Evolutionary conservation across 768 basidiomycete genomes (phyloP), one percentile per base, ranked within the genome.

Genomic region (Mycena alexandri): DNA sequence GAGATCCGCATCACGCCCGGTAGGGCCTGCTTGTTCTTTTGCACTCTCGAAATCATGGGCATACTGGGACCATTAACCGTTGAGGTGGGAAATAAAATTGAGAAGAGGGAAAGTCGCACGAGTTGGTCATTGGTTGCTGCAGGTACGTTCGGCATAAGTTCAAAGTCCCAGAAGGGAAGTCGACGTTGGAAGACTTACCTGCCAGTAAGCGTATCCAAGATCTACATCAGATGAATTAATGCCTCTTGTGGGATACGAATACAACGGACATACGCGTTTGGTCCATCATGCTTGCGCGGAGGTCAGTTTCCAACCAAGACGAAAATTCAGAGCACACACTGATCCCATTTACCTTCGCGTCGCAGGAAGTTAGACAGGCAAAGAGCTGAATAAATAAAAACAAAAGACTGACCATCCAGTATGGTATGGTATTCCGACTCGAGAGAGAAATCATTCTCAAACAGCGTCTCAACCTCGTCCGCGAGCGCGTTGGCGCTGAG

Each of bases 131-230:
- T 5, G 90, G 89, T 71, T 90, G 89, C 67, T 93, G 6, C 29
- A 29, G 29, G 29, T 29, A 29, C 6, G n/a, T n/a, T n/a, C n/a
- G n/a, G n/a, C n/a, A 29, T 6, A 29, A 29, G 29, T 29, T 29
- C 29, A 29, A 29, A 6, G 29, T 29, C 6, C n/a, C 3, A 29
- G 3, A 29, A 6, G 29, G 29, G 6, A 29, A 29, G 29, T 29
- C 29, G 29, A 3, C 6, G 6, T 29, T 29, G 29, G 3, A 29
- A 29, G 29, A 29, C 29, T 29, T 29, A 29, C 29, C 29, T 29
- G 90, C 88, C 90, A 91, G 76, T 92, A 90, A 67, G 83, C 86
- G 67, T 89, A 91, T 60, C 85, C 85, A 63, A 88, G 73, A 76
- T 87, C 82, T 84, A 62, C n/a, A 47, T 22, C 22, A 5, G 64